Percentiles rank a stretch among this genome's conserved stretches.
Evolutionary conservation across 345 rosid genomes (phyloP).

Genomic region (Euclidium syriacum): DNA sequence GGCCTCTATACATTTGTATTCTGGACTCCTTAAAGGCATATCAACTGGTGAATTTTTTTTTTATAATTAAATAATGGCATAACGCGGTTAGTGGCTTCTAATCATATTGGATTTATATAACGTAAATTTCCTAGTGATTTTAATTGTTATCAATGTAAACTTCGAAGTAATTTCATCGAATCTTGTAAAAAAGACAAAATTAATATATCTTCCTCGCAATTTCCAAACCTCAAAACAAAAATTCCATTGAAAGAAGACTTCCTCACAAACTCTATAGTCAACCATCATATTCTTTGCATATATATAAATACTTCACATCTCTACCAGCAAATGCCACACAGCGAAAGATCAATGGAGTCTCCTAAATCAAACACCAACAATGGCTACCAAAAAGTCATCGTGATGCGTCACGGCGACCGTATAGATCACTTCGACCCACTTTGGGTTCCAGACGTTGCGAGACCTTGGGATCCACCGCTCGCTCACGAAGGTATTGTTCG

Average conservation of each 20-base stretch:
- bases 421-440: conserved; percentile 44
- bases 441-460: conserved; percentile 48
- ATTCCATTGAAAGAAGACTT: not conserved
- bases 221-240: not conserved
- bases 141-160: no score
- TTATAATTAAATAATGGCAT: no score
- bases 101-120: not conserved
- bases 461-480: conserved; percentile 83
- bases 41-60: no score
- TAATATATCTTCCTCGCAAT: not conserved
- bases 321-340: not conserved
- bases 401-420: conserved; percentile 93
- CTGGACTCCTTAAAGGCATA: no score
- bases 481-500: conserved; percentile 39
- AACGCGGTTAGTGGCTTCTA: not conserved
- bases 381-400: conserved; percentile 54
- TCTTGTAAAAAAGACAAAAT: not conserved
- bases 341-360: conserved; percentile 20
- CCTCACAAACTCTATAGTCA: not conserved
- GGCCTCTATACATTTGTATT: no score
- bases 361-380: not conserved
- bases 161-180: not conserved
- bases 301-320: not conserved
- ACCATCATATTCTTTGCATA: not conserved
- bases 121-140: no score